A percentile compares a stretch with the other conserved stretches of the same genome.
Conservation (phyloP, 1,284 basidiomycete genomes). For the Golubevia pallescens region DNA sequence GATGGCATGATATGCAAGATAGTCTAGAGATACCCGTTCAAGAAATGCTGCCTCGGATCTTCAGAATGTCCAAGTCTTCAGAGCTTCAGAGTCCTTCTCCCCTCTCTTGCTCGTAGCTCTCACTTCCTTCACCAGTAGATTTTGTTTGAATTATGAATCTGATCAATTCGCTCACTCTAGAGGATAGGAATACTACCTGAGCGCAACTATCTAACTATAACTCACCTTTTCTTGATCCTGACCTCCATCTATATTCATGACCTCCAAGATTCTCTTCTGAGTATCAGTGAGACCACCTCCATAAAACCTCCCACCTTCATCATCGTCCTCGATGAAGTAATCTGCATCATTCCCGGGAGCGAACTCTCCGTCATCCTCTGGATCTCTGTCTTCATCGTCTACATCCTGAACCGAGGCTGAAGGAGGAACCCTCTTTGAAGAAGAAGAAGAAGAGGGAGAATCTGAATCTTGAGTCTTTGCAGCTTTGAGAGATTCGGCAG, state of each 20-base stretch:
- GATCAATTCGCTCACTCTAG: background rate
- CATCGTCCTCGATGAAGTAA: conserved; percentile 51
- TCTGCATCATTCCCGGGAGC: conserved; percentile 17
- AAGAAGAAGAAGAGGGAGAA: conserved; percentile 11
- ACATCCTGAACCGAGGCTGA: conserved; percentile 18
- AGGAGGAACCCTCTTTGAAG: conserved; percentile 19
- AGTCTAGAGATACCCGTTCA: no score
- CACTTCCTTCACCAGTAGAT: background rate
- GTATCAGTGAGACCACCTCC: conserved; percentile 53
- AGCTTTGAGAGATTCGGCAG: conserved; percentile 15
- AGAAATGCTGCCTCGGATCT: no score
- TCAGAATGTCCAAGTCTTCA: no score
- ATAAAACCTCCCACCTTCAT: conserved; percentile 56
- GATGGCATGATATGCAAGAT: no score
- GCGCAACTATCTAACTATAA: no score
- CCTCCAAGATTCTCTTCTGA: conserved; percentile 53
- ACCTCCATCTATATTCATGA: conserved; percentile 33
- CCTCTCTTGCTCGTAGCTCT: no score
- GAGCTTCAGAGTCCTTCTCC: no score
- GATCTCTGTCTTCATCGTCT: conserved; percentile 15
- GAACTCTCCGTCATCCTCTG: conserved; percentile 11
- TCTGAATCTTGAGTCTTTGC: conserved; percentile 7
- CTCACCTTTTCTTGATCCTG: conserved; percentile 11
- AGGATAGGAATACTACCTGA: no score
- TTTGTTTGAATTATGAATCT: background rate